Conservation (phyloP, 2,329 filamentous ascomycete genomes). For the Fusarium caatingaense region DNA sequence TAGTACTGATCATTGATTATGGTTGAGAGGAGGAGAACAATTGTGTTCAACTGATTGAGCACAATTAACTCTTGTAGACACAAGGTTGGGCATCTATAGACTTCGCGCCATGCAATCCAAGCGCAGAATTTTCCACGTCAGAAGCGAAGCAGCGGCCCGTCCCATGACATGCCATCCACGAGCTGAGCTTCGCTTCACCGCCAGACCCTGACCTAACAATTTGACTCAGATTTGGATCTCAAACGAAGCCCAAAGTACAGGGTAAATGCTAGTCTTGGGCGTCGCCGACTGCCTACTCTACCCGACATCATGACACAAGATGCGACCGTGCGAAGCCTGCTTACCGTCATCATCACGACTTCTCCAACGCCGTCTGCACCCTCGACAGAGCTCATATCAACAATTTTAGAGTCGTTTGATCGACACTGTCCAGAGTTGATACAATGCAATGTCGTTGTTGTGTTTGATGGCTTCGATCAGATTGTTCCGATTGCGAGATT, state of each 20-base stretch:
- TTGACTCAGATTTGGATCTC: conserved; percentile 8
- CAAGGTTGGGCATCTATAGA: neutral
- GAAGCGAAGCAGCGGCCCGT: conserved; percentile 20
- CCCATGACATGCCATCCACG: conserved; percentile 5
- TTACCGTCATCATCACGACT: conserved; percentile 62
- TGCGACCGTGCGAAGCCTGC: neutral
- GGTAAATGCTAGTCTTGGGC: conserved; percentile 22
- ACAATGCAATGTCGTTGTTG: conserved; percentile 60
- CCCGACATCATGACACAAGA: conserved; percentile 20
- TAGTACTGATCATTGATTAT: neutral
- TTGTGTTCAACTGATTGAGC: neutral
- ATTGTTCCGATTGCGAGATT: conserved; percentile 57
- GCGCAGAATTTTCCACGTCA: conserved; percentile 19
- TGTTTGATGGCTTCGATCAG: conserved; percentile 64
- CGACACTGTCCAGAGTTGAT: conserved; percentile 56
- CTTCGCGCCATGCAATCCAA: neutral
- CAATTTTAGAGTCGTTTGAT: conserved; percentile 60
- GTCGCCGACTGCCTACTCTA: neutral
- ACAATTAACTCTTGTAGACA: neutral
- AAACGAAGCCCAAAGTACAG: conserved; percentile 13
- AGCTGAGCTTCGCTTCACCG: conserved; percentile 13
- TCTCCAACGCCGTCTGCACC: conserved; percentile 67
- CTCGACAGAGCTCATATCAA: conserved; percentile 61
- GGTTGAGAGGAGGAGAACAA: neutral
- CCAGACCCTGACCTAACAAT: neutral